A percentile compares a stretch with the other conserved stretches of the same genome.
Evolutionary conservation across 2,329 filamentous ascomycete species (phyloP).

Genomic region (Pseudocercospora musae): DNA sequence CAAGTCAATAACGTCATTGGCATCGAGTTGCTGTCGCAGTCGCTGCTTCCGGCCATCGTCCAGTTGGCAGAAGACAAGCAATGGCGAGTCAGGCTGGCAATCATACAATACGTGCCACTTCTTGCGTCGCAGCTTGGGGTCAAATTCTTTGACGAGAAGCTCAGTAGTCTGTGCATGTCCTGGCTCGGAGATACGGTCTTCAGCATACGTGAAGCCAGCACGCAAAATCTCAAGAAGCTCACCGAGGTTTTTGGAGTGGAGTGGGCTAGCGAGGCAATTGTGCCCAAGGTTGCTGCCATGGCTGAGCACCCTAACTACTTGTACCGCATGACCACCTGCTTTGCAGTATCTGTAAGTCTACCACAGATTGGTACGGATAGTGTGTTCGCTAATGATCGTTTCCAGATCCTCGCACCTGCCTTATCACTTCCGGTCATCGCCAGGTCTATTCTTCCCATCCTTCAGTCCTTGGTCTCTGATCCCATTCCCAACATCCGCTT

Average conservation of each 20-base stretch:
- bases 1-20: slow-evolving; percentile 98
- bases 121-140: slow-evolving; percentile 94
- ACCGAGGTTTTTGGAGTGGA: slow-evolving; percentile 98
- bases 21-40: slow-evolving; percentile 94
- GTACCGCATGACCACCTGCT: slow-evolving; percentile 99
- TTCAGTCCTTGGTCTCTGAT: slow-evolving; percentile 88
- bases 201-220: slow-evolving; percentile 95
- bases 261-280: slow-evolving; percentile 95
- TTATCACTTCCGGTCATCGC: slow-evolving; percentile 92
- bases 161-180: slow-evolving; percentile 93
- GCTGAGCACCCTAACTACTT: slow-evolving; percentile 97
- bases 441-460: slow-evolving; percentile 89
- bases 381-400: slow-evolving; percentile 11
- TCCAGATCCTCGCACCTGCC: slow-evolving; percentile 84
- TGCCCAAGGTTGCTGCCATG: slow-evolving; percentile 98
- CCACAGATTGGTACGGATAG: not conserved
- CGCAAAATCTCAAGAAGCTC: slow-evolving; percentile 95
- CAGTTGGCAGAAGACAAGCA: slow-evolving; percentile 98
- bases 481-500: slow-evolving; percentile 99
- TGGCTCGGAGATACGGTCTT: slow-evolving; percentile 99
- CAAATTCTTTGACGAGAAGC: slow-evolving; percentile 97
- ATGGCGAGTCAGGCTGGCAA: slow-evolving; percentile 95
- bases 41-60: slow-evolving; percentile 92
- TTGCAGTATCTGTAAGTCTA: slow-evolving; percentile 85
- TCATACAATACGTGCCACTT: slow-evolving; percentile 98